Base-by-base conservation (phyloP, 257 asterid species). In the Marsdenia floribunda region DNA sequence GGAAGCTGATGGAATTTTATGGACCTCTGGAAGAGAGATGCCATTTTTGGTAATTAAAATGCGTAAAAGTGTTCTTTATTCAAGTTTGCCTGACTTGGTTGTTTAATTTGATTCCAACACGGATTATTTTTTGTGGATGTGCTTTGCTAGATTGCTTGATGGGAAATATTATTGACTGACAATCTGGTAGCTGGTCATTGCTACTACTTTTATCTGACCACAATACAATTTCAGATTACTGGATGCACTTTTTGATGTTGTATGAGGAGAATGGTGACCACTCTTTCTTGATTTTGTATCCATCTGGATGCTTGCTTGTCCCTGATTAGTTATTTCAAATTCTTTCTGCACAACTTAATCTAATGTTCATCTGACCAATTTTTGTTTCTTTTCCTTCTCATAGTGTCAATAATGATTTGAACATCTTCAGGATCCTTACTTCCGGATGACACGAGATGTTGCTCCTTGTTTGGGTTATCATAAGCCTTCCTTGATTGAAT, bases 381-480 rank as follows among this genome's bases (percentile, higher is more conserved):
- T 76, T 60, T 26, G 44, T 0, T 6, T 19, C 4, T 15, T 58
- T 24, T 40, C 49, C 26, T 21, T 59, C 26, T 49, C 50, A 21
- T 76, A 49, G 5, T 21, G 5, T 21, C 44, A 63, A 37, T 54
- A 52, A 57, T 33, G 38, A 58, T 74, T 42, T 63, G 21, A 38
- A 0, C 59, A 22, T 50, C 73, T 83, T 71, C 91, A 94, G 97
- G 97, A 94, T 84, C 97, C 98, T 72, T 94, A 94, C 84, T 94
- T 94, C 82, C 90, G 97, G 80, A 94, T 94, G 98, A 94, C 98
- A n/a, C 83, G 98, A 70, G 98, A 94, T 81, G 97, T 94, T 82
- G 97, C 98, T 83, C 97, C 98, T 33, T 87, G 98, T 73, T 68
- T 92, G 83, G 96, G 95, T 71, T 94, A 88, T 83, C 90, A 86